These are phyloP conservation scores for Melastoma candidum DNA, from an alignment of 441 rosid species.

Conservation along the genomic window DNA sequence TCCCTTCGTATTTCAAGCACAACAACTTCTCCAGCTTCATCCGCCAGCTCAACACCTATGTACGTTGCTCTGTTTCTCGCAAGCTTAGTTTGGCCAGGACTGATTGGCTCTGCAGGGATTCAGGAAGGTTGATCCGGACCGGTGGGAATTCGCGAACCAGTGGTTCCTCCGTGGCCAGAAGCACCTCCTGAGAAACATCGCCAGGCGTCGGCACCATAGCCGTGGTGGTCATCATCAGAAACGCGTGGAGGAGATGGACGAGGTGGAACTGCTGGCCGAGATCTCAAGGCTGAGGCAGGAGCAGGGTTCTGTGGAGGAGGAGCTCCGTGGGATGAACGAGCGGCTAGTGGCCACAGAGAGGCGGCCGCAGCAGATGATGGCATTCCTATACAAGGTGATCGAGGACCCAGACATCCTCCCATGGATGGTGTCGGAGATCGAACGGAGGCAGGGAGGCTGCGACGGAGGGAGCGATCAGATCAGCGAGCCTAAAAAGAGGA, in stretches of 20 bases:
- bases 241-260: constrained; percentile 34
- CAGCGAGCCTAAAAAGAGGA: no score
- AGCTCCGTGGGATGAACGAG: constrained; percentile 54
- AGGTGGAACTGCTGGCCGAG: constrained; percentile 57
- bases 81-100: background rate
- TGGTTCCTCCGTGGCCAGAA: constrained; percentile 57
- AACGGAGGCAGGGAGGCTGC: constrained; percentile 9
- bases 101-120: constrained; percentile 32
- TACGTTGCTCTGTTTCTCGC: constrained; percentile 18
- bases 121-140: constrained; percentile 57
- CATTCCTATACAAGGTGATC: constrained; percentile 57
- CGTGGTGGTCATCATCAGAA: constrained; percentile 18
- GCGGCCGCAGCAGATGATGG: constrained; percentile 78
- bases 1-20: constrained; percentile 77
- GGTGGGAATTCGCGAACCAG: constrained; percentile 69
- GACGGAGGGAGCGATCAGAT: no score
- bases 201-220: constrained; percentile 41
- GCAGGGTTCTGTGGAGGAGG: constrained; percentile 48
- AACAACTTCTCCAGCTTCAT: constrained; percentile 85
- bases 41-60: constrained; percentile 78
- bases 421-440: constrained; percentile 52
- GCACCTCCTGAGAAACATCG: constrained; percentile 43
- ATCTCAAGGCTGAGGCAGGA: constrained; percentile 66
- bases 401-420: constrained; percentile 75
- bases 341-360: constrained; percentile 70